Conservation (phyloP, 306 rosid genomes). For the Mimosa pudica region DNA sequence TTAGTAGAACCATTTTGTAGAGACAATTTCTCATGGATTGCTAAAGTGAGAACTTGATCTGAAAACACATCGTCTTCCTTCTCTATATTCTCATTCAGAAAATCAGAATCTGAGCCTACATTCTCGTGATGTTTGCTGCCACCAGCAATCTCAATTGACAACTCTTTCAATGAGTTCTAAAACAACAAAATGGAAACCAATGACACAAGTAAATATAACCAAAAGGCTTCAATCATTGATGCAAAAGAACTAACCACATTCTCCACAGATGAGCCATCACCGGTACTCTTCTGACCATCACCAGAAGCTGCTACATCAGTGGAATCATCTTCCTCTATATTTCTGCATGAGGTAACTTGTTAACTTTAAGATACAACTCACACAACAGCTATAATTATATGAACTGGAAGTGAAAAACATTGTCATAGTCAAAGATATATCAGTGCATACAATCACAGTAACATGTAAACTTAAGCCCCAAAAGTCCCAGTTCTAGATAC, state of each 20-base stretch:
- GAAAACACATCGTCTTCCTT: constrained; percentile 49
- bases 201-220: constrained; percentile 32
- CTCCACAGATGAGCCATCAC: constrained; percentile 56
- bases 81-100: constrained; percentile 47
- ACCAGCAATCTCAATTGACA: constrained; percentile 49
- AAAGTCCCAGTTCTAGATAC: constrained; percentile 24
- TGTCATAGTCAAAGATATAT: background rate
- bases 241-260: constrained; percentile 56
- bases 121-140: constrained; percentile 50
- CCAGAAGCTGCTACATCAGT: constrained; percentile 64
- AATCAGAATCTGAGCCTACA: constrained; percentile 55
- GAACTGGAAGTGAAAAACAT: constrained; percentile 13
- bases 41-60: constrained; percentile 80
- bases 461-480: background rate
- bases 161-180: constrained; percentile 64
- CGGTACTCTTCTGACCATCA: constrained; percentile 53
- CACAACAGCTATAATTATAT: constrained; percentile 39
- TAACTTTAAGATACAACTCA: constrained; percentile 37
- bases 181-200: constrained; percentile 41
- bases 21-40: constrained; percentile 64
- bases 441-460: background rate
- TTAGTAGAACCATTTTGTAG: constrained; percentile 53
- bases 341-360: constrained; percentile 60
- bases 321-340: constrained; percentile 68
- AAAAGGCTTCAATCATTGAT: constrained; percentile 27